phyloP scores from a whole-genome alignment of 192 early-diverging fungal species.

The Backusella luteola region DNA sequence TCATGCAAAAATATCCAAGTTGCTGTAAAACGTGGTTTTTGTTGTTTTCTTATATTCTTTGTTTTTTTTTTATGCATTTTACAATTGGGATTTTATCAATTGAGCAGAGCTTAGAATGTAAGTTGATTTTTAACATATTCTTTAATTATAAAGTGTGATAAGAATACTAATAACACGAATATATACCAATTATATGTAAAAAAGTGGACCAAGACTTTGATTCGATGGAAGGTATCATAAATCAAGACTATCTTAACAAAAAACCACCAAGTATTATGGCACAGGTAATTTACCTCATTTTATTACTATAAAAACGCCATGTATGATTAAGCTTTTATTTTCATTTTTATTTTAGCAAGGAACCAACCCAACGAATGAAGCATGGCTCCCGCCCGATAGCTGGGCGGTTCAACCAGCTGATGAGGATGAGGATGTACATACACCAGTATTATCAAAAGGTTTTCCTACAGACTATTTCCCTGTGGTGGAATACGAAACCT shows the following conservation, averaged over 20 bases:
- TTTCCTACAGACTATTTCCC: slow-evolving; percentile 32
- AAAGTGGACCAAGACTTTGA: slow-evolving; percentile 41
- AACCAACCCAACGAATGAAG: slow-evolving; percentile 27
- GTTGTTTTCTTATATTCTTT: background rate
- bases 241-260: slow-evolving; percentile 27
- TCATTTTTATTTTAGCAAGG: background rate
- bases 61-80: background rate
- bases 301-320: background rate
- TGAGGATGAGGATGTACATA: background rate
- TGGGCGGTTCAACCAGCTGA: slow-evolving; percentile 63
- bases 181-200: background rate
- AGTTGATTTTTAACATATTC: background rate
- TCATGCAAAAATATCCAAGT: too few species aligned
- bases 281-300: background rate
- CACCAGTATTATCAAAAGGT: slow-evolving; percentile 17
- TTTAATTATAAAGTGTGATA: background rate
- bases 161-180: background rate
- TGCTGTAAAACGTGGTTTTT: background rate
- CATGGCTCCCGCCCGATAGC: slow-evolving; percentile 69
- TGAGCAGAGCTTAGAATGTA: background rate
- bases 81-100: background rate
- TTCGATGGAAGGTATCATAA: slow-evolving; percentile 49
- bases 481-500: slow-evolving; percentile 13
- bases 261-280: background rate
- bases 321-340: background rate